Evolutionary conservation across 345 rosid species (phyloP).

Genomic region (Noccaea caerulescens): DNA sequence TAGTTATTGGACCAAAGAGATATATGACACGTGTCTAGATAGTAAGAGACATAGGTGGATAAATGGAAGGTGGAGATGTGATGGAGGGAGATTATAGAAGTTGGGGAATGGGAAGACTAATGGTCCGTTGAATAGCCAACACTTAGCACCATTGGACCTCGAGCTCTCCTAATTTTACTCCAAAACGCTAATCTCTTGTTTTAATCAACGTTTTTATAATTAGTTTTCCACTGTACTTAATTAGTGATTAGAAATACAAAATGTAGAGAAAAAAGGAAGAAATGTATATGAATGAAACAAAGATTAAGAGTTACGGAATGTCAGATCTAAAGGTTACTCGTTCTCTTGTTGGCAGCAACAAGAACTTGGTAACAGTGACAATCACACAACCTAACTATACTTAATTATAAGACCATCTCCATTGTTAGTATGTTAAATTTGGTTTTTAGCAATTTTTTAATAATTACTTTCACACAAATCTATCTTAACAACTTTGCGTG

Average conservation of each 20-base stretch:
- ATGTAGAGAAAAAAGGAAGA: neutral
- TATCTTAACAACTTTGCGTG: too few species aligned
- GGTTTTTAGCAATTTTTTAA: too few species aligned
- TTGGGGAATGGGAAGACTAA: slow-evolving; percentile 60
- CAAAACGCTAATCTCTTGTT: slow-evolving; percentile 40
- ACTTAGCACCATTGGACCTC: slow-evolving; percentile 51
- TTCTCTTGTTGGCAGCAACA: slow-evolving; percentile 36
- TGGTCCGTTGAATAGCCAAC: slow-evolving; percentile 79
- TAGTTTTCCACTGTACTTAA: neutral
- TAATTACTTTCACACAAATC: too few species aligned
- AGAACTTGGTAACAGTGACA: slow-evolving; percentile 31
- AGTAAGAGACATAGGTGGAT: neutral
- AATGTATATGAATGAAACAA: slow-evolving; percentile 11
- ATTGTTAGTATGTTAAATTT: too few species aligned
- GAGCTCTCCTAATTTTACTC: slow-evolving; percentile 54
- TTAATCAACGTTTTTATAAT: neutral
- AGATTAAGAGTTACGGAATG: slow-evolving; percentile 70
- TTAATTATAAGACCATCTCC: too few species aligned
- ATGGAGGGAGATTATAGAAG: slow-evolving; percentile 49
- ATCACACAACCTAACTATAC: neutral
- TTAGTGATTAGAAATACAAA: slow-evolving; percentile 16
- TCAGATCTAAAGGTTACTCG: slow-evolving; percentile 51
- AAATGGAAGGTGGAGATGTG: slow-evolving; percentile 42
- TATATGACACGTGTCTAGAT: slow-evolving; percentile 27
- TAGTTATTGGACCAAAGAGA: slow-evolving; percentile 16